phyloP scores from a whole-genome alignment of 768 basidiomycete species.

The Amanita rimosa region DNA sequence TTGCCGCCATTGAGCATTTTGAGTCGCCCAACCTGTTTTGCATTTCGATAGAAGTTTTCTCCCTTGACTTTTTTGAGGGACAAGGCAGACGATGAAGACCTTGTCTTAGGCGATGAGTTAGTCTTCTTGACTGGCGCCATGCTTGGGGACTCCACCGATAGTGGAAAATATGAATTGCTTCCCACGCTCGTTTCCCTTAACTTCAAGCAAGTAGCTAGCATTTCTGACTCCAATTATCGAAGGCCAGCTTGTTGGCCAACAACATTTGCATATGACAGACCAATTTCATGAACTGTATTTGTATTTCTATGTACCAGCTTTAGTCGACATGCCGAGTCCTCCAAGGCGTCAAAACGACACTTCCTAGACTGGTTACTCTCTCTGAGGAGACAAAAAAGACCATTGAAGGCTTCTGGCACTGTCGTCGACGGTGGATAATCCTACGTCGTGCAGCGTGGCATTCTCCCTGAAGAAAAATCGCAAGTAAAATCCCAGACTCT shows the following conservation, averaged over 20 bases:
- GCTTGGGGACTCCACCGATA: background rate
- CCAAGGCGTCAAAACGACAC: constrained; percentile 42
- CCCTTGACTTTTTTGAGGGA: constrained; percentile 71
- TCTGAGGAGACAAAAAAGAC: constrained; percentile 48
- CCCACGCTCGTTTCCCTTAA: too few relatives aligned
- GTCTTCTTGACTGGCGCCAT: constrained; percentile 33
- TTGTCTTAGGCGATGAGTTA: constrained; percentile 24
- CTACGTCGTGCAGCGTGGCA: constrained; percentile 59
- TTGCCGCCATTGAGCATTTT: constrained; percentile 94
- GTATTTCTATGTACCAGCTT: constrained; percentile 46
- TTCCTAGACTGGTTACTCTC: constrained; percentile 49
- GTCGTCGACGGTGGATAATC: constrained; percentile 39
- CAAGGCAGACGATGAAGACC: constrained; percentile 34
- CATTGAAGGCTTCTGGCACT: constrained; percentile 47
- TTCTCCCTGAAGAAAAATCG: constrained; percentile 25
- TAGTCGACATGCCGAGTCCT: constrained; percentile 56
- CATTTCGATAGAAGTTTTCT: constrained; percentile 98
- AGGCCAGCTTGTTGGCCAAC: too few relatives aligned
- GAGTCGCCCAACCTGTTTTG: constrained; percentile 70
- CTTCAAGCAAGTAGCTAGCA: too few relatives aligned
- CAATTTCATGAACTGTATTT: background rate
- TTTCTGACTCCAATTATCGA: too few relatives aligned
- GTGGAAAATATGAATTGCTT: background rate
- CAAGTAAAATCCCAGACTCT: background rate
- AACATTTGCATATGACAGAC: background rate